These are phyloP conservation scores for Berkeleyomyces basicola DNA, from an alignment of 2,329 filamentous ascomycete genomes.

Conservation along the genomic window DNA sequence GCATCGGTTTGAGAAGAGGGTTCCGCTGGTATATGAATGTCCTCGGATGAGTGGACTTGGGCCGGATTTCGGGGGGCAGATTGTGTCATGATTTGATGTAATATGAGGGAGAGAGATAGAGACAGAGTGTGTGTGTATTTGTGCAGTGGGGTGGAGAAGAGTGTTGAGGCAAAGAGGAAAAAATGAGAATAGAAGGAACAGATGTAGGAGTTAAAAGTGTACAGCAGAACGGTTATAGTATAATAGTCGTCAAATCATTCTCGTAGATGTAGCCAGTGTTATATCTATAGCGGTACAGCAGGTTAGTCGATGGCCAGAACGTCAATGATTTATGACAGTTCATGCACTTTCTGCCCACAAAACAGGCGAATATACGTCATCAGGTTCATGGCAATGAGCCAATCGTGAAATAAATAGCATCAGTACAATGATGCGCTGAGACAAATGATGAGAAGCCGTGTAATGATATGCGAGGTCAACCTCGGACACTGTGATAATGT, in stretches of 20 bases:
- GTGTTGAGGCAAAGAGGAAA: background rate
- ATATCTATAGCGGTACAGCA: background rate
- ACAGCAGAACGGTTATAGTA: background rate
- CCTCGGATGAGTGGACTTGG: background rate
- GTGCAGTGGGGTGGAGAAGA: background rate
- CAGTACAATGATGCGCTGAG: background rate
- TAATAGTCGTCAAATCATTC: constrained; percentile 1
- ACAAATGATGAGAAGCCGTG: background rate
- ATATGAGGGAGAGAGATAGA: background rate
- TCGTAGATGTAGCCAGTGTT: background rate
- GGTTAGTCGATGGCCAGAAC: background rate
- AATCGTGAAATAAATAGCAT: background rate
- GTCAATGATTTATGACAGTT: background rate
- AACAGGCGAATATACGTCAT: background rate
- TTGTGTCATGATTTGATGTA: background rate
- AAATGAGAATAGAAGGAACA: background rate
- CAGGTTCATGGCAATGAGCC: background rate
- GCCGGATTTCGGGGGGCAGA: background rate
- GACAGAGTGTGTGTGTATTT: background rate
- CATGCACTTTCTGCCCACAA: background rate
- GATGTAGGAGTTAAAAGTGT: background rate
- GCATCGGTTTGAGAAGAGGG: background rate
- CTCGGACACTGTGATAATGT: background rate
- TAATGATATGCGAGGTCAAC: background rate
- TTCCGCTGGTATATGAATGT: background rate